Base-by-base conservation (phyloP, 2,329 filamentous ascomycete species). In the Tympanopsis confertula region DNA sequence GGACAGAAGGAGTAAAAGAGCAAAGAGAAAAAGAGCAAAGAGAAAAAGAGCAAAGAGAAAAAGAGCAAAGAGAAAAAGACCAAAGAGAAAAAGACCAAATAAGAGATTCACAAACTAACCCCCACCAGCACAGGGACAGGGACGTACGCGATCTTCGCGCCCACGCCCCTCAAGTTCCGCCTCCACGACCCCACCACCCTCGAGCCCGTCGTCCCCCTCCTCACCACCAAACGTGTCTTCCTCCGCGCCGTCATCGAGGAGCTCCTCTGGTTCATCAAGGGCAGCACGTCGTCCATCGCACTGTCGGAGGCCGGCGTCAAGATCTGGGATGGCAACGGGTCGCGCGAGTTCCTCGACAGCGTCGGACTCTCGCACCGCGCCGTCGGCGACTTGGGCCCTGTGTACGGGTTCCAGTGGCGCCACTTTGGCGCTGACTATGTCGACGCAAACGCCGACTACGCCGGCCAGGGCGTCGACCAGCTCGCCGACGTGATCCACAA, bases 331-430 rank as follows among this genome's bases (percentile, higher is more conserved):
- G 89, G 88, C 50, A 98, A 98, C 55, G 91, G 89, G 32, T 87
- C 81, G 35, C 84, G 91, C 49, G 82, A 79, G 52, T 96, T 83
- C 57, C 82, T 98, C 26, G 89, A 98, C 64, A 79, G 69, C 44
- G 73, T 91, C 1, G 89, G 89, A 0, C 72, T 96, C 5, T 67
- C 69, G 0, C 78, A 94, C 54, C 85, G 89, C 42, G 85, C 77
- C 38, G 83, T 80, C 15, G 91, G 91, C 45, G 91, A 98, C 53
- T 69, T 98, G 0, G 91, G 91, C 1, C 91, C 91, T 20, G 88
- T 96, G 0, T 98, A 98, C 56, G 91, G 91, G 2, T 98, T 98
- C 63, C 91, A 98, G 62, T 98, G 91, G 91, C 83, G 91, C 3
- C 89, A 96, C 61, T 98, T 98, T 52, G 91, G 91, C 37, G 91